phyloP scores from a whole-genome alignment of 139 green algal genomes.

The Gonium pectorale region DNA sequence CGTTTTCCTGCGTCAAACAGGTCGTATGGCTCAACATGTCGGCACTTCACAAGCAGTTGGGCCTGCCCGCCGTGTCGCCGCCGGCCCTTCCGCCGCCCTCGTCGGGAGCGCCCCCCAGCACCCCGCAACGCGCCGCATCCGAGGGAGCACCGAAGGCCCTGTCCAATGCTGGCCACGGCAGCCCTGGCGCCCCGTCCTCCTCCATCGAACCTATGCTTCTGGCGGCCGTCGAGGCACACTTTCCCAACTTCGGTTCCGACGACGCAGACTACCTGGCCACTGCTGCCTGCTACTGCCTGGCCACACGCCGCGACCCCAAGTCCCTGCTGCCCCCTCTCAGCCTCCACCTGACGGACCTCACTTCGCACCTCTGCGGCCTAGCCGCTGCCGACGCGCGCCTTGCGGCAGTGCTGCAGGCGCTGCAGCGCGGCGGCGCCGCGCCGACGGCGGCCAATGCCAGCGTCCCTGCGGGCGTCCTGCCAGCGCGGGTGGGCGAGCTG shows the following conservation, averaged over 20 bases:
- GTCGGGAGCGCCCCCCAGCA: background rate
- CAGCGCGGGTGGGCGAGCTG: constrained; percentile 1
- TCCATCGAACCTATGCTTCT: constrained; percentile 10
- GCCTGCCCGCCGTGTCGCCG: background rate
- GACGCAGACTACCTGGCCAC: constrained; percentile 32
- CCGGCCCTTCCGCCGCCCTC: background rate
- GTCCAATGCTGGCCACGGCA: background rate
- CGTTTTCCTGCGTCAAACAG: no score
- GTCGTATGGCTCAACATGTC: constrained; percentile 36
- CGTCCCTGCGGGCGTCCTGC: background rate
- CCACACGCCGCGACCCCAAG: background rate
- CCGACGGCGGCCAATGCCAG: background rate
- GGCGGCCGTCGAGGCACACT: constrained; percentile 9
- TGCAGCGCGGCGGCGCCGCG: background rate
- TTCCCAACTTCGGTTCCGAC: constrained; percentile 25
- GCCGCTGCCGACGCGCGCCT: constrained; percentile 3
- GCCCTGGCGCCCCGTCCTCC: background rate
- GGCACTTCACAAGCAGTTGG: background rate
- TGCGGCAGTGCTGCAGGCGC: constrained; percentile 12
- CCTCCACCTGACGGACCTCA: constrained; percentile 39
- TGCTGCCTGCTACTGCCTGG: constrained; percentile 29
- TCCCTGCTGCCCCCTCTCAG: constrained; percentile 2
- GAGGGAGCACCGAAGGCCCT: no score
- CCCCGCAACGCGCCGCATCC: no score
- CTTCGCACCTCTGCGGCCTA: background rate